phyloP scores from a whole-genome alignment of 192 early-diverging fungal genomes.

The Backusella luteola region DNA sequence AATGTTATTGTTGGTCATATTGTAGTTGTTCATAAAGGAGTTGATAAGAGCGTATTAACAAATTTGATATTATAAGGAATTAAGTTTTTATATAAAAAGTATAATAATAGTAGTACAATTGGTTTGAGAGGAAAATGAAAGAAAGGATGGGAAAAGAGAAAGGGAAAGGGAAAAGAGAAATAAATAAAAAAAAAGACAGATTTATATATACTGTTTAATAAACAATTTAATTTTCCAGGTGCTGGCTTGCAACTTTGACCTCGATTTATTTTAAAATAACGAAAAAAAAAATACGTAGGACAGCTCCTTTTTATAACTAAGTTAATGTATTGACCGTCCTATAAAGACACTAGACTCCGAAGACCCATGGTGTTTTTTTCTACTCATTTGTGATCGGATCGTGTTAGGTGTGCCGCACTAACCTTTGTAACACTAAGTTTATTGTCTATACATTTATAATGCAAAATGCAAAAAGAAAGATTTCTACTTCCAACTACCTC shows the following conservation, averaged over 20 bases:
- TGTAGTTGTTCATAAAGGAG: background rate
- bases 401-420: background rate
- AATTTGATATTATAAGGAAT: background rate
- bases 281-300: background rate
- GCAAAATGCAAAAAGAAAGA: background rate
- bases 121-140: background rate
- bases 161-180: background rate
- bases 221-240: background rate
- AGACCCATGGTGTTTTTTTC: background rate
- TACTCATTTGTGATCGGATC: background rate
- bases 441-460: background rate
- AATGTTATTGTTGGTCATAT: background rate
- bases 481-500: background rate
- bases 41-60: background rate
- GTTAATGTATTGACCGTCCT: background rate
- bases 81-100: background rate
- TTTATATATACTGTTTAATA: conserved; percentile 6
- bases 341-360: background rate
- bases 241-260: conserved; percentile 6
- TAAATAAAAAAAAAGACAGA: background rate
- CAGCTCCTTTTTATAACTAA: conserved; percentile 5
- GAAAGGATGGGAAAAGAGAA: background rate
- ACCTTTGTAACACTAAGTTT: background rate
- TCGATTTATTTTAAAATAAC: background rate
- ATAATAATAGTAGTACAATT: background rate